Base-by-base conservation (phyloP, 768 basidiomycete species). In the Hygrophorus pudorinus region DNA sequence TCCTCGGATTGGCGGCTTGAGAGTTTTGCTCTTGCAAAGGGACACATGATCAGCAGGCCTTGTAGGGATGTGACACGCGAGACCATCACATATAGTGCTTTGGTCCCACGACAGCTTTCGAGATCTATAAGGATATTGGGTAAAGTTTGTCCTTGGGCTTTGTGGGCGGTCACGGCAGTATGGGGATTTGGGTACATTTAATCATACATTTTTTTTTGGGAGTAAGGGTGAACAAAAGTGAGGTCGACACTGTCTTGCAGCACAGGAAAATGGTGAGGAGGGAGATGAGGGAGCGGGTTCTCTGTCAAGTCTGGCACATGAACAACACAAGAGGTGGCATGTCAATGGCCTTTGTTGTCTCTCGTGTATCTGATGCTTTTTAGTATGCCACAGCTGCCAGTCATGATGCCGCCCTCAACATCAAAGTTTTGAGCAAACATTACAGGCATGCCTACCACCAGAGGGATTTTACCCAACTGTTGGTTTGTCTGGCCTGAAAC, bases 51-150 rank as follows among this genome's bases (percentile, higher is more conserved):
- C 0, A 60, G 35, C 4, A 69, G 29, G 0, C 63, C 62, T 1
- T 58, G 28, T 0, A 70, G 43, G 0, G 49, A 55, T 2, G 43
- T 58, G 0, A 56, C 61, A 0, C 58, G 46, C 3, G 70, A 75
- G 0, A 64, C 32, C 66, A 70, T 70, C 1, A 70, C 66, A 48
- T 70, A 71, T 0, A 65, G 61, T 0, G 59, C 39, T 48, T 69
- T 62, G 0, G 57, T 57, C 0, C 63, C 62, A 4, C 41, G 24
- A 29, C 60, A 65, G 6, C 42, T 44, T 13, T 54, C 32, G 0
- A 68, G 16, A 43, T 70, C 65, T 2, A 68, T 46, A 12, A 66
- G 56, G 0, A 52, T 59, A 4, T 48, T 48, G 0, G 16, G n/a
- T n/a, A n/a, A n/a, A n/a, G n/a, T n/a, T n/a, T n/a, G n/a, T n/a